phyloP scores from a whole-genome alignment of 1,139 yeast genomes.

The Protomyces pachydermus region DNA sequence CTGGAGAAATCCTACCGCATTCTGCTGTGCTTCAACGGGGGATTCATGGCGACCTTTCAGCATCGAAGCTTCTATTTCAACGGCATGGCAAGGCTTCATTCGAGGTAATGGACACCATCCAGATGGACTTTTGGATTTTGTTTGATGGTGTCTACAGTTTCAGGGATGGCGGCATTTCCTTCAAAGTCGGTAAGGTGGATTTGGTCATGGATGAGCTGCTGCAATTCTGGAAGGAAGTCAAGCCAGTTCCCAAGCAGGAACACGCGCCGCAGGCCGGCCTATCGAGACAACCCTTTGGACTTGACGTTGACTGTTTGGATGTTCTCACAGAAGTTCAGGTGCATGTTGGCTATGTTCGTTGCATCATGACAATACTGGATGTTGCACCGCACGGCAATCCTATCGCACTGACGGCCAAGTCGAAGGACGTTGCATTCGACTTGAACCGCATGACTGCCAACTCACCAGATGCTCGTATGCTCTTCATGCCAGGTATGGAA shows the following conservation, averaged over 20 bases:
- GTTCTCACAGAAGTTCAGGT: conserved; percentile 31
- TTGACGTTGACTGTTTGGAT: conserved; percentile 19
- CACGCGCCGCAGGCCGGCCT: neutral
- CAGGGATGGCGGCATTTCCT: conserved; percentile 39
- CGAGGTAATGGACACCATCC: conserved; percentile 38
- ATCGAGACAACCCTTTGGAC: neutral
- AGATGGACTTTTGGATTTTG: conserved; percentile 39
- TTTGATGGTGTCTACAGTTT: conserved; percentile 37
- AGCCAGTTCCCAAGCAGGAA: neutral
- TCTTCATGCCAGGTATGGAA: conserved; percentile 38
- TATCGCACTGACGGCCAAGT: conserved; percentile 36
- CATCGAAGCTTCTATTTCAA: conserved; percentile 26
- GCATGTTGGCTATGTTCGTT: conserved; percentile 30
- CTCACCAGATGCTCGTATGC: conserved; percentile 43
- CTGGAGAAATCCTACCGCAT: conserved; percentile 12
- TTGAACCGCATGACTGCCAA: conserved; percentile 41
- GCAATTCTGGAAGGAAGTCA: conserved; percentile 24
- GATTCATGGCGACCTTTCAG: conserved; percentile 24
- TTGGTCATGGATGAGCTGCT: conserved; percentile 34
- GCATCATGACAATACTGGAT: conserved; percentile 21
- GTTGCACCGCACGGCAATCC: conserved; percentile 16
- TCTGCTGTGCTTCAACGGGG: conserved; percentile 3
- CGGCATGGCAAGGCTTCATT: conserved; percentile 35
- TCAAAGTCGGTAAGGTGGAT: conserved; percentile 36
- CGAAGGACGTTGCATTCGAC: conserved; percentile 42